Evolutionary conservation across 306 rosid species (phyloP).

Genomic region (Senna tora): DNA sequence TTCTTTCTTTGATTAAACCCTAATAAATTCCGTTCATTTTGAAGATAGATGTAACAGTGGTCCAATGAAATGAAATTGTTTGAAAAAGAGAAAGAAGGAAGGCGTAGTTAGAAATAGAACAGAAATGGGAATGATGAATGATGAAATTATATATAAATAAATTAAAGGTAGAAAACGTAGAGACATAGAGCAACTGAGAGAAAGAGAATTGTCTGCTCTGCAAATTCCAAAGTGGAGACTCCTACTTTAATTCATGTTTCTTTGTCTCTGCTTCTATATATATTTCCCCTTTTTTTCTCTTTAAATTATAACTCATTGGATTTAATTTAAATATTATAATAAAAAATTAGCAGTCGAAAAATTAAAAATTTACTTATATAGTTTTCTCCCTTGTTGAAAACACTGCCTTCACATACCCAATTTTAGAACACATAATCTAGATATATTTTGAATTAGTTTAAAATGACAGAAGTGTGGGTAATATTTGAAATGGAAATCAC

Average conservation of each 20-base stretch:
- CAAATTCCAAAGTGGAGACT: conserved; percentile 48
- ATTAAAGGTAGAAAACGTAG: conserved; percentile 38
- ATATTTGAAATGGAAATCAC: neutral
- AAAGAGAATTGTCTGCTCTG: conserved; percentile 44
- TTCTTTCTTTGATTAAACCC: no score
- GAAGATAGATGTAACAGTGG: neutral
- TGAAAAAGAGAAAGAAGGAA: neutral
- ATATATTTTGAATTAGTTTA: no score
- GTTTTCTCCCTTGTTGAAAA: no score
- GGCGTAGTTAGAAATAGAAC: neutral
- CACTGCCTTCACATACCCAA: no score
- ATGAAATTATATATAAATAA: no score
- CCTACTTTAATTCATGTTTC: conserved; percentile 51
- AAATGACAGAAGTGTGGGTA: no score
- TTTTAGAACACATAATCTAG: no score
- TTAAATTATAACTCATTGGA: no score
- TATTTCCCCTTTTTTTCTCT: conserved; percentile 6
- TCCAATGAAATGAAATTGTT: neutral
- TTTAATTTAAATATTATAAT: no score
- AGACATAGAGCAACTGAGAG: conserved; percentile 35
- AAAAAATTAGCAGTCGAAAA: no score
- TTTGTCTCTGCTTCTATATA: conserved; percentile 41
- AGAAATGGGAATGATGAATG: neutral
- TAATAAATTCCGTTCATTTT: no score
- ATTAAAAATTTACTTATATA: no score